Conservation (phyloP, 2,329 filamentous ascomycete species). For the Trichoderma arundinaceum region DNA sequence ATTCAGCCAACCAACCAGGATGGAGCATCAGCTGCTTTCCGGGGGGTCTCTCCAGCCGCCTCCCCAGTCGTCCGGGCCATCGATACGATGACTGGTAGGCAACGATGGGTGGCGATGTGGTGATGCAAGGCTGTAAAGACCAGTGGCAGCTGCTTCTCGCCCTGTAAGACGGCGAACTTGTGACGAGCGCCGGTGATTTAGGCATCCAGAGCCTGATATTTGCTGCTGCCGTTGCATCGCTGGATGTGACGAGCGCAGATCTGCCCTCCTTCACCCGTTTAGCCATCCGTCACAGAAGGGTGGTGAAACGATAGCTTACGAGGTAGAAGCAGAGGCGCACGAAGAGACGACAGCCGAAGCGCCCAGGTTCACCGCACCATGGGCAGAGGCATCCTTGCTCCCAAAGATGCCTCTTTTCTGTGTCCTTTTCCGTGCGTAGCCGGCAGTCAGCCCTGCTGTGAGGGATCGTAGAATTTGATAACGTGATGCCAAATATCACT, state of each 20-base stretch:
- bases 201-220: background rate
- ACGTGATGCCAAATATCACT: conserved; percentile 5
- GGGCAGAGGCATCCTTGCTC: conserved; percentile 11
- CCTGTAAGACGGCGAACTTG: conserved; percentile 4
- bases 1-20: conserved; percentile 27
- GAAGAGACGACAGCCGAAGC: conserved; percentile 20
- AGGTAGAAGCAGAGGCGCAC: background rate
- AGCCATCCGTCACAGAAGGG: conserved; percentile 1
- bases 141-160: conserved; percentile 6
- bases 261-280: background rate
- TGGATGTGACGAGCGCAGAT: conserved; percentile 10
- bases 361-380: conserved; percentile 3
- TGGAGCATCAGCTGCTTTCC: conserved; percentile 17
- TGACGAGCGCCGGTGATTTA: background rate
- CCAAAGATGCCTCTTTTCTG: background rate
- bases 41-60: conserved; percentile 15
- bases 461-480: conserved; percentile 11
- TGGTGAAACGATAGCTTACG: conserved; percentile 21
- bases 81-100: background rate
- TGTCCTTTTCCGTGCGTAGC: conserved; percentile 11
- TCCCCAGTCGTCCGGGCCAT: conserved; percentile 9
- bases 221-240: conserved; percentile 6
- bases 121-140: conserved; percentile 7
- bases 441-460: conserved; percentile 19
- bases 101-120: conserved; percentile 1